Conservation (phyloP, 768 basidiomycete genomes). For the Hericium rajendrae region DNA sequence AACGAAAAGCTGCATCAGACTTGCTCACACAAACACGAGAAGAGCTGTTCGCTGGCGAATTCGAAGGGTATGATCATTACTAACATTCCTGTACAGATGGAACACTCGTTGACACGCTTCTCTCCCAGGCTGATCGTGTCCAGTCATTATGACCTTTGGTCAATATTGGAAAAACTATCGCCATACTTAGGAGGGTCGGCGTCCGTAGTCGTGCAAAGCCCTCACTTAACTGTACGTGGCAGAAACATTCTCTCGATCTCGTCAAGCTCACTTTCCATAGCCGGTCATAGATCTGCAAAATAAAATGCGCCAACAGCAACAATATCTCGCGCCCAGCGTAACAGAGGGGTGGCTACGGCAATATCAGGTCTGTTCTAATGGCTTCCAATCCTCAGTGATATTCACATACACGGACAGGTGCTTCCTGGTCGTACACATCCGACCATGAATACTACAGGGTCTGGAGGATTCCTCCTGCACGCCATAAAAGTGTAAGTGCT, state of each 20-base stretch:
- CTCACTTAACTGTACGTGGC: slow-evolving; percentile 55
- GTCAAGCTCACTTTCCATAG: slow-evolving; percentile 25
- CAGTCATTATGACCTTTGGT: slow-evolving; percentile 76
- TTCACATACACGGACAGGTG: slow-evolving; percentile 30
- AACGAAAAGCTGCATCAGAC: slow-evolving; percentile 66
- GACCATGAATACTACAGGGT: slow-evolving; percentile 81
- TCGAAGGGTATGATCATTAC: slow-evolving; percentile 64
- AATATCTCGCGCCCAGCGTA: slow-evolving; percentile 68
- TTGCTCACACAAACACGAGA: slow-evolving; percentile 54
- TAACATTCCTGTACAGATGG: background rate
- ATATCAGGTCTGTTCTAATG: slow-evolving; percentile 53
- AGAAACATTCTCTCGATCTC: background rate
- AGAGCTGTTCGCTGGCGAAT: slow-evolving; percentile 80
- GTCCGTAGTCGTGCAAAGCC: slow-evolving; percentile 80
- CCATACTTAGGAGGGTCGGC: slow-evolving; percentile 81
- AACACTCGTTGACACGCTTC: background rate
- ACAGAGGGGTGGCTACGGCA: slow-evolving; percentile 82
- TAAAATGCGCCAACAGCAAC: slow-evolving; percentile 53
- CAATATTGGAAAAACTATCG: slow-evolving; percentile 62
- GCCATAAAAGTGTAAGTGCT: slow-evolving; percentile 73
- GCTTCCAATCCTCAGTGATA: background rate
- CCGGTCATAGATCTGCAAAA: slow-evolving; percentile 70
- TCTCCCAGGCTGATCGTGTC: slow-evolving; percentile 61
- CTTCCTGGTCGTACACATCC: slow-evolving; percentile 97
- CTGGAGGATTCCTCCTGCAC: slow-evolving; percentile 82